Conservation (phyloP, 2,329 filamentous ascomycete species). For the Ceratocystis alfenasii region DNA sequence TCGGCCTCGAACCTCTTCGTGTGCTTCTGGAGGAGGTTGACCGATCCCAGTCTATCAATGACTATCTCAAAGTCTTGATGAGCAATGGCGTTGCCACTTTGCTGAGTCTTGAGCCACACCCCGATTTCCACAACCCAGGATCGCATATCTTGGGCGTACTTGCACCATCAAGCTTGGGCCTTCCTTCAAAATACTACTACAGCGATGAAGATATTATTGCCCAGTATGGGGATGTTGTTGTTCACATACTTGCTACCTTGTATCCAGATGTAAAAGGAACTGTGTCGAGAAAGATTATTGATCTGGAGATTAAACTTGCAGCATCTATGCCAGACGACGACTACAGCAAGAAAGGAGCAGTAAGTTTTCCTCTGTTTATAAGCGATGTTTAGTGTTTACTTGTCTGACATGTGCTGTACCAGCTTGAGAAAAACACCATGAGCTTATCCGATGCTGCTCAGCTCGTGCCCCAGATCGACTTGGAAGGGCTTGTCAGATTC, state of each 20-base stretch:
- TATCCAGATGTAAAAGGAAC: constrained; percentile 30
- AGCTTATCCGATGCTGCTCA: constrained; percentile 42
- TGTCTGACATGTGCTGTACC: neutral
- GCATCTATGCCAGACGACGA: constrained; percentile 45
- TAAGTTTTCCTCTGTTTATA: constrained; percentile 25
- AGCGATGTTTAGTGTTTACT: neutral
- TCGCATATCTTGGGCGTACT: constrained; percentile 31
- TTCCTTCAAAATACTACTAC: constrained; percentile 52
- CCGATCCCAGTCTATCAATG: constrained; percentile 27
- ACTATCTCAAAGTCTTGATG: constrained; percentile 38
- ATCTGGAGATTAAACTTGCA: constrained; percentile 51
- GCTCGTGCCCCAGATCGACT: constrained; percentile 44
- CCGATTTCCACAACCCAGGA: constrained; percentile 35
- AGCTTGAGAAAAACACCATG: constrained; percentile 39
- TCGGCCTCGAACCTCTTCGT: constrained; percentile 45
- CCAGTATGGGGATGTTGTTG: constrained; percentile 35
- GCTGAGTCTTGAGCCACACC: constrained; percentile 30
- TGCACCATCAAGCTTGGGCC: constrained; percentile 42
- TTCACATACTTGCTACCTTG: constrained; percentile 27
- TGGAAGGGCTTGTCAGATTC: constrained; percentile 40
- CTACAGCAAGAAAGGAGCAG: constrained; percentile 48
- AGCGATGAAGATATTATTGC: constrained; percentile 41
- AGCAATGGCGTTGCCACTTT: constrained; percentile 36
- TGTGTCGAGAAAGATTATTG: constrained; percentile 35
- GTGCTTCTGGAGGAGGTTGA: constrained; percentile 42